Base-by-base conservation (phyloP, 495 filamentous ascomycete species). In the Apodospora peruviana region DNA sequence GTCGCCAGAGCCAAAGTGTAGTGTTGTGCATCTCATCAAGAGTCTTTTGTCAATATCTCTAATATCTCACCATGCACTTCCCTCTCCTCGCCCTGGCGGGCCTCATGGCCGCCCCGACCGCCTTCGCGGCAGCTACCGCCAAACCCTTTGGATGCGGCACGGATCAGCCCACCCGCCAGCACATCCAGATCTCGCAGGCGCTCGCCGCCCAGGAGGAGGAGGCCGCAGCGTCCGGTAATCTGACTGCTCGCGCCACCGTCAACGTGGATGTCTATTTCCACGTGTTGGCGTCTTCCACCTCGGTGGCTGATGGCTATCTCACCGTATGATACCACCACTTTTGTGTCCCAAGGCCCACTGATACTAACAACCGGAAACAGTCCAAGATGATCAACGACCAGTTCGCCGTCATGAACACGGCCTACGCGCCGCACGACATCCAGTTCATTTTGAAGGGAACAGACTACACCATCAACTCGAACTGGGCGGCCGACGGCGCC, bases 221-320 rank as follows among this genome's bases (percentile, higher is more conserved):
- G 44, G 20, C 58, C 45, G 47, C 46, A 41, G 32, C 47, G 40
- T 22, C 61, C 43, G 61, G 68, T 24, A 52, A 59, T 24, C 19
- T 43, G 23, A 52, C 53, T 14, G 43, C 43, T 19, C 56, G 53
- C 25, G 60, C 55, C 40, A 48, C 55, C 17, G 51, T 74, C 56
- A 70, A 55, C 45, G 67, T 86, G 42, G 64, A 76, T 29, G 67
- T 72, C 19, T 83, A 82, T 61, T 83, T 86, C 70, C 83, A 86
- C 62, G 77, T 86, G 42, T 68, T 86, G 21, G 71, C 76, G 36
- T 27, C 59, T 0, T 74, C 72, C 4, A 75, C 59, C 17, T 36
- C 60, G 0, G 59, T 71, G n/a, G 61, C 59, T n/a, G 69, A 66
- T 43, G 77, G 74, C 42, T 76, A 75, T 42, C 53, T 85, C 53